Conservation (phyloP, 371 early-diverging fungal genomes). For the Chytridium lagenaria region DNA sequence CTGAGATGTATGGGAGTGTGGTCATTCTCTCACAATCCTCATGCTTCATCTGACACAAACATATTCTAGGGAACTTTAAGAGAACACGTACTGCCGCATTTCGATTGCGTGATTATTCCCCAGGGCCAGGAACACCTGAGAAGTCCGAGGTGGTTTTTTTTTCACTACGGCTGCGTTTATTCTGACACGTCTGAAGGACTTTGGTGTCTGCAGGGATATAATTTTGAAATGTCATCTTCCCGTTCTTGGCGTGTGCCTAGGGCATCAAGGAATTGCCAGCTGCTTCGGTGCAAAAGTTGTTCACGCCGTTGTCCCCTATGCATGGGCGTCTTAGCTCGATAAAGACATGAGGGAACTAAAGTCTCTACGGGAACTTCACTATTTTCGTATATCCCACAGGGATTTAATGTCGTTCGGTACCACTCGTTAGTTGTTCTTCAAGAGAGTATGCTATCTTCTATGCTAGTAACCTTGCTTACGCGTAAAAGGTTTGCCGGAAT, state of each 20-base stretch:
- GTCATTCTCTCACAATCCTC: no score
- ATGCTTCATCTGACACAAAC: no score
- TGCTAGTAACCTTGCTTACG: background rate
- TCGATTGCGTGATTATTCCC: slow-evolving; percentile 93
- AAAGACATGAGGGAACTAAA: background rate
- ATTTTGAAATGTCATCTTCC: slow-evolving; percentile 70
- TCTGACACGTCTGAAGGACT: slow-evolving; percentile 75
- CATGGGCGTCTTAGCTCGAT: slow-evolving; percentile 82
- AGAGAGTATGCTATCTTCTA: slow-evolving; percentile 24
- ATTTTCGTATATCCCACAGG: slow-evolving; percentile 65
- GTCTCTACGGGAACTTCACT: slow-evolving; percentile 55
- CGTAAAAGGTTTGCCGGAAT: slow-evolving; percentile 62
- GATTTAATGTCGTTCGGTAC: slow-evolving; percentile 85
- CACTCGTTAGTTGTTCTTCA: slow-evolving; percentile 81
- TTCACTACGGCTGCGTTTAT: background rate
- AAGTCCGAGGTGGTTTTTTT: slow-evolving; percentile 45
- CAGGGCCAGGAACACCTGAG: slow-evolving; percentile 85
- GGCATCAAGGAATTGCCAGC: slow-evolving; percentile 92
- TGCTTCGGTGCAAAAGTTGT: slow-evolving; percentile 79
- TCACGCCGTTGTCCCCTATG: slow-evolving; percentile 73
- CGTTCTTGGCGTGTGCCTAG: slow-evolving; percentile 97
- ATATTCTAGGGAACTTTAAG: slow-evolving; percentile 69
- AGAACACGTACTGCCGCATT: slow-evolving; percentile 70
- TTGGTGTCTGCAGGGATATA: slow-evolving; percentile 79
- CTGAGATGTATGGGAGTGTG: no score